phyloP scores from a whole-genome alignment of 257 asterid species.

The Gardenia jasminoides region DNA sequence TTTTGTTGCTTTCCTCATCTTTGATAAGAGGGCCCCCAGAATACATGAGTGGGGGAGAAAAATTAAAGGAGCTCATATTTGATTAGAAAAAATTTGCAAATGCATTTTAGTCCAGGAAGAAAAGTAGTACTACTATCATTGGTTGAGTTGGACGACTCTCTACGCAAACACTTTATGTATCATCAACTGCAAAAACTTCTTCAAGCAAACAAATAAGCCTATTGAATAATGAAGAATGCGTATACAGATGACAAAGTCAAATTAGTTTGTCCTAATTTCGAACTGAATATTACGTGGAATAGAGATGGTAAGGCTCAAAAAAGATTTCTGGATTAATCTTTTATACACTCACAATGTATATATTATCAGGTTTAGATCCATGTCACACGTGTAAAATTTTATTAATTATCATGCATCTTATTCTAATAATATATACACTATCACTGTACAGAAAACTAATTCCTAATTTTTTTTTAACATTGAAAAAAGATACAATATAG shows the following conservation, averaged over 20 bases:
- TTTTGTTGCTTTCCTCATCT: no score
- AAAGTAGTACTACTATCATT: background rate
- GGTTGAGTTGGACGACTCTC: background rate
- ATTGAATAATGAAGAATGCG: background rate
- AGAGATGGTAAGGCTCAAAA: background rate
- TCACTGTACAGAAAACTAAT: no score
- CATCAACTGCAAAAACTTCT: background rate
- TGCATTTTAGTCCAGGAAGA: background rate
- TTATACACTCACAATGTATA: no score
- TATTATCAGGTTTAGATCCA: no score
- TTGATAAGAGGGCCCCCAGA: no score
- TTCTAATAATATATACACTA: no score
- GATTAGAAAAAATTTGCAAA: no score
- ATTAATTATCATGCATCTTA: no score
- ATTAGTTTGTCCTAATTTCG: background rate
- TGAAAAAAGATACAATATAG: background rate
- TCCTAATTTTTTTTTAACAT: background rate
- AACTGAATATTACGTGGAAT: background rate
- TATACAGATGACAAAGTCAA: background rate
- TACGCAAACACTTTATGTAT: background rate
- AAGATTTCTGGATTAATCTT: background rate
- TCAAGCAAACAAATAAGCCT: background rate
- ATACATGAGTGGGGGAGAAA: no score
- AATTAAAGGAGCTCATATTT: no score
- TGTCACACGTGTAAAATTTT: no score